Percentiles rank a stretch among this genome's conserved stretches.
Conservation (phyloP, 805 yeast genomes). For the Saccharomycopsis sp. region DNA sequence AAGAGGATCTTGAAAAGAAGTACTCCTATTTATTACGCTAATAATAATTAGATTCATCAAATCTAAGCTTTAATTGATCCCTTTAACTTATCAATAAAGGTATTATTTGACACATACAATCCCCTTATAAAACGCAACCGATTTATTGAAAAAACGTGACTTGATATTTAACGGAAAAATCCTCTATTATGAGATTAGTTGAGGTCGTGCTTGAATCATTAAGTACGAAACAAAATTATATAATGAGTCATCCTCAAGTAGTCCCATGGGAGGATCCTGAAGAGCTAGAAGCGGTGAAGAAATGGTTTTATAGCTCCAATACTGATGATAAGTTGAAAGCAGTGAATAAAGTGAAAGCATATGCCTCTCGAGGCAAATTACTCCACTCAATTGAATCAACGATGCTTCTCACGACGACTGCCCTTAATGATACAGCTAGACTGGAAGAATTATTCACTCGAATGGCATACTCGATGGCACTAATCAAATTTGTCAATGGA, state of each 20-base stretch:
- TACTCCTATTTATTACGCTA: too few relatives aligned
- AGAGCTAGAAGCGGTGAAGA: conserved; percentile 41
- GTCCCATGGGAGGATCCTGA: conserved; percentile 33
- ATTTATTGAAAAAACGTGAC: too few relatives aligned
- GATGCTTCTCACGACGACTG: conserved; percentile 45
- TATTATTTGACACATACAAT: too few relatives aligned
- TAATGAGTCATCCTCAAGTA: conserved; percentile 26
- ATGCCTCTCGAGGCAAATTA: conserved; percentile 50
- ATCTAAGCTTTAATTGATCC: too few relatives aligned
- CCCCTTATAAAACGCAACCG: too few relatives aligned
- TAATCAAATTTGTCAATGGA: conserved; percentile 87
- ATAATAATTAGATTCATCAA: too few relatives aligned
- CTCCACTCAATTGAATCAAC: conserved; percentile 74
- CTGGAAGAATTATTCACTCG: conserved; percentile 33
- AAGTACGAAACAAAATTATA: too few relatives aligned
- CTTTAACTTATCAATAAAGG: too few relatives aligned
- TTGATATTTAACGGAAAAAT: too few relatives aligned
- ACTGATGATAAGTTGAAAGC: conserved; percentile 35
- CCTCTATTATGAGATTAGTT: too few relatives aligned
- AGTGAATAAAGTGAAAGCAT: conserved; percentile 44
- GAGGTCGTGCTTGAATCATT: too few relatives aligned
- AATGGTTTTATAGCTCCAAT: conserved; percentile 45
- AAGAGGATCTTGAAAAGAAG: too few relatives aligned
- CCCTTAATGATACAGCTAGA: conserved; percentile 33
- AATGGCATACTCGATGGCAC: conserved; percentile 60